Evolutionary conservation across 352 stramenopile genomes (phyloP).

Genomic region (Phytopythium kandeliae): DNA sequence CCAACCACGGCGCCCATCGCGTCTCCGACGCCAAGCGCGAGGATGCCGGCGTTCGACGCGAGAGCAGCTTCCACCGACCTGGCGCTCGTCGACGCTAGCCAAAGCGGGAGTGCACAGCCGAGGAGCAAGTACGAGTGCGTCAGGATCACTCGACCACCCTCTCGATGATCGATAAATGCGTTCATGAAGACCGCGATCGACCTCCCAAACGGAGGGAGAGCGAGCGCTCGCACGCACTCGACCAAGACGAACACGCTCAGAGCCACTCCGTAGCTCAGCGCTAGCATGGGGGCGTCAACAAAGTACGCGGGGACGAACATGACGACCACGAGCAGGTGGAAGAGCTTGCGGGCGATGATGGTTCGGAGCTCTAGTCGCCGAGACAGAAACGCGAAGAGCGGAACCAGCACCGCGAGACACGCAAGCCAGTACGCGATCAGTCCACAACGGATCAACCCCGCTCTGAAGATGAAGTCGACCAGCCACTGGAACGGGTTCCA

Average conservation of each 20-base stretch:
- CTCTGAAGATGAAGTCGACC: conserved; percentile 32
- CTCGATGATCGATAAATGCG: conserved; percentile 71
- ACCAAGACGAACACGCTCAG: conserved; percentile 62
- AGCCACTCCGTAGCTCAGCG: conserved; percentile 74
- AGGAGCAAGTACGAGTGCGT: conserved; percentile 79
- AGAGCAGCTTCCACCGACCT: conserved; percentile 11
- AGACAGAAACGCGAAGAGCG: conserved; percentile 39
- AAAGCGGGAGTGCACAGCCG: conserved; percentile 67
- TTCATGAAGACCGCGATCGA: conserved; percentile 55
- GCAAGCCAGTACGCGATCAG: conserved; percentile 55
- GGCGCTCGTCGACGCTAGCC: conserved; percentile 25
- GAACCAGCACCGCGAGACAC: conserved; percentile 48
- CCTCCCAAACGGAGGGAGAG: conserved; percentile 48
- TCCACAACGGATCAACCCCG: conserved; percentile 15
- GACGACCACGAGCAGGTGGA: conserved; percentile 70
- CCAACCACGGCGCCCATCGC: conserved; percentile 70
- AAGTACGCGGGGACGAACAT: conserved; percentile 73
- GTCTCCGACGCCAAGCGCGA: conserved; percentile 68
- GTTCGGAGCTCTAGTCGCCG: conserved; percentile 34
- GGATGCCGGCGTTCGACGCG: conserved; percentile 54
- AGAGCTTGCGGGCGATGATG: conserved; percentile 78
- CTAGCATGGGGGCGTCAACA: conserved; percentile 46
- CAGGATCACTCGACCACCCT: conserved; percentile 59
- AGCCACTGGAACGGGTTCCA: conserved; percentile 62
- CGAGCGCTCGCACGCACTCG: conserved; percentile 59